Evolutionary conservation across 129 eudicot genomes (phyloP).

Genomic region (Arctium lappa): DNA sequence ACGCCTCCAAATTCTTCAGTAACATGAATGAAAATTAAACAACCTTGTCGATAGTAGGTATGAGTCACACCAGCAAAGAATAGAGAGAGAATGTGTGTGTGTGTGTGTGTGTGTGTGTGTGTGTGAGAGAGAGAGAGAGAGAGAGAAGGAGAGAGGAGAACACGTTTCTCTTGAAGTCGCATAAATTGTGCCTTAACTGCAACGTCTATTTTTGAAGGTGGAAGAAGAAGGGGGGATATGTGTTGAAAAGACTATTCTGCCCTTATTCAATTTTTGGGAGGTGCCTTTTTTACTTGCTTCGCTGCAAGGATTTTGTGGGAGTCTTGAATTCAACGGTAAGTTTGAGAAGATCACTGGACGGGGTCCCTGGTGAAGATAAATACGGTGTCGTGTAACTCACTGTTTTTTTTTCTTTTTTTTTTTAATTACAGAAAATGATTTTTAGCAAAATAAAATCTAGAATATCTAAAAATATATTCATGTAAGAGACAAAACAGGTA

Average conservation of each 20-base stretch:
- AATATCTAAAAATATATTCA: no score
- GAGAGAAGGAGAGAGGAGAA: constrained; percentile 23
- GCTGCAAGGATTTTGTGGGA: constrained; percentile 5
- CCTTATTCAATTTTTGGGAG: neutral
- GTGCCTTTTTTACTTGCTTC: constrained; percentile 12
- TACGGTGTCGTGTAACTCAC: neutral
- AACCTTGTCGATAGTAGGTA: constrained; percentile 29
- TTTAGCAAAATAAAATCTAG: neutral
- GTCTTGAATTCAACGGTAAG: constrained; percentile 51
- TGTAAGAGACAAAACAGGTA: no score
- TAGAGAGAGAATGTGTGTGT: neutral
- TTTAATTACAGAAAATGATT: neutral
- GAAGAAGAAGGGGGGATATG: constrained; percentile 2
- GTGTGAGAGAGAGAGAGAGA: constrained; percentile 4
- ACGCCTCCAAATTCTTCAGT: neutral
- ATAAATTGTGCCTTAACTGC: constrained; percentile 53
- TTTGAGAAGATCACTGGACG: constrained; percentile 17
- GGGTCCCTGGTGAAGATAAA: constrained; percentile 17
- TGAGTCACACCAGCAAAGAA: constrained; percentile 17
- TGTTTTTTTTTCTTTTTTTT: neutral
- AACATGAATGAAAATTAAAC: constrained; percentile 17
- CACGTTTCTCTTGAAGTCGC: constrained; percentile 26
- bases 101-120: constrained; percentile 10
- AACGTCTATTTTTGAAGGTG: constrained; percentile 50
- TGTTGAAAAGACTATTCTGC: neutral